Conservation (phyloP, 768 basidiomycete genomes). For the Sporobolomyces pararoseus region DNA sequence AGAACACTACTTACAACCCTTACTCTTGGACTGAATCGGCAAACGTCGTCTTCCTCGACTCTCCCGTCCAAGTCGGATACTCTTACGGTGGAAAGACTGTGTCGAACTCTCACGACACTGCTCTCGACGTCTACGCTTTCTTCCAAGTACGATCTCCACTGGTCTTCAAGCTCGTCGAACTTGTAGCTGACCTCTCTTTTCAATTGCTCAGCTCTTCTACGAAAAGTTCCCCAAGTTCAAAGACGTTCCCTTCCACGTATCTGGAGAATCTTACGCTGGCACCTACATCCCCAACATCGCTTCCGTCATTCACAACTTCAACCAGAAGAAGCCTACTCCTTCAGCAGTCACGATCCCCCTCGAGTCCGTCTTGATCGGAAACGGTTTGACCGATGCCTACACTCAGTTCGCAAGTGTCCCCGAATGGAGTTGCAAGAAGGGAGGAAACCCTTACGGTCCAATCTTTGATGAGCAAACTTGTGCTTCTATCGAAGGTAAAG, state of each 20-base stretch:
- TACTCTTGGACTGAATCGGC: slow-evolving; percentile 74
- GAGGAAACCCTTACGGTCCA: slow-evolving; percentile 55
- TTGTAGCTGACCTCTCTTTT: too few relatives aligned
- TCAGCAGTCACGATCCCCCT: slow-evolving; percentile 40
- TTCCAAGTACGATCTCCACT: slow-evolving; percentile 36
- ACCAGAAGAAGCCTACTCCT: slow-evolving; percentile 54
- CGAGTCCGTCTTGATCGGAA: slow-evolving; percentile 76
- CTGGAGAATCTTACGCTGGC: slow-evolving; percentile 56
- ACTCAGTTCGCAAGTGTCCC: slow-evolving; percentile 74
- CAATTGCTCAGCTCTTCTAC: slow-evolving; percentile 69
- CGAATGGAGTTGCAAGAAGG: slow-evolving; percentile 64
- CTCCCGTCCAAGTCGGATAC: slow-evolving; percentile 76
- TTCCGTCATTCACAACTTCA: slow-evolving; percentile 71
- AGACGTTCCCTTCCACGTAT: slow-evolving; percentile 61
- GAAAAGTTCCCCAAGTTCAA: slow-evolving; percentile 71
- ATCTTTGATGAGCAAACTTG: slow-evolving; percentile 66
- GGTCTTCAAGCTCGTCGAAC: slow-evolving; percentile 11
- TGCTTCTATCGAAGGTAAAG: slow-evolving; percentile 56
- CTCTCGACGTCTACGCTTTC: slow-evolving; percentile 68
- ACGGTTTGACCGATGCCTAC: slow-evolving; percentile 56
- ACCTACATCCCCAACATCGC: slow-evolving; percentile 83
- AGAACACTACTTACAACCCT: slow-evolving; percentile 67
- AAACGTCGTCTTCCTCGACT: slow-evolving; percentile 51
- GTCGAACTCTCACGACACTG: slow-evolving; percentile 75
- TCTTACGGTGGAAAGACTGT: slow-evolving; percentile 76